Percentiles rank a stretch among this genome's conserved stretches.
These are phyloP conservation scores for Ganoderma boninense DNA, from an alignment of 1,284 basidiomycete species.

Conservation along the genomic window DNA sequence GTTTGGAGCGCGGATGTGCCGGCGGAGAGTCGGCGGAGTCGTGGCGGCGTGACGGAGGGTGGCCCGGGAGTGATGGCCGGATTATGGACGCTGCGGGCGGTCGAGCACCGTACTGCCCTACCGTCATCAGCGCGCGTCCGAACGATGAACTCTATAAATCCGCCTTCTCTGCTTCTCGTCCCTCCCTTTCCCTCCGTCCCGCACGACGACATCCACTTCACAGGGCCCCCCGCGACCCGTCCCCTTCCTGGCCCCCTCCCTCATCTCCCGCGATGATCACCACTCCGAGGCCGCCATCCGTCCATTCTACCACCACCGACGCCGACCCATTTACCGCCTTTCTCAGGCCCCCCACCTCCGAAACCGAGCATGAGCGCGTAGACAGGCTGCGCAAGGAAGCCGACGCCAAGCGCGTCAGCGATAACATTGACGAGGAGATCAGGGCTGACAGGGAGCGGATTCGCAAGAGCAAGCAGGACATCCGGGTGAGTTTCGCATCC, in stretches of 20 bases:
- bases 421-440: constrained; percentile 82
- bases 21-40: constrained; percentile 11
- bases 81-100: constrained; percentile 10
- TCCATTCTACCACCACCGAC: constrained; percentile 56
- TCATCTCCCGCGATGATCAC: constrained; percentile 53
- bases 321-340: constrained; percentile 80
- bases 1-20: constrained; percentile 7
- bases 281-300: constrained; percentile 59
- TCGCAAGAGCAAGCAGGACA: constrained; percentile 72
- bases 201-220: constrained; percentile 34
- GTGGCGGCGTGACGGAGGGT: constrained; percentile 9
- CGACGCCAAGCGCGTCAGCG: constrained; percentile 77
- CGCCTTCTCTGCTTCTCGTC: constrained; percentile 27
- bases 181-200: constrained; percentile 28
- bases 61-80: constrained; percentile 17
- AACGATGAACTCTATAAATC: constrained; percentile 35
- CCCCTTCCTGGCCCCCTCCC: constrained; percentile 26
- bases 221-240: constrained; percentile 30
- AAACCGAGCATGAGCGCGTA: constrained; percentile 69
- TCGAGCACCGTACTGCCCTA: constrained; percentile 27
- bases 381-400: constrained; percentile 68
- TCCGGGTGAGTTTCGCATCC: constrained; percentile 60
- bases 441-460: constrained; percentile 69
- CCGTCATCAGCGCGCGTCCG: constrained; percentile 33
- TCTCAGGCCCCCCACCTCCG: constrained; percentile 69